These are phyloP conservation scores for Coemansia sp. DNA, from an alignment of 192 early-diverging fungal species.

Conservation along the genomic window DNA sequence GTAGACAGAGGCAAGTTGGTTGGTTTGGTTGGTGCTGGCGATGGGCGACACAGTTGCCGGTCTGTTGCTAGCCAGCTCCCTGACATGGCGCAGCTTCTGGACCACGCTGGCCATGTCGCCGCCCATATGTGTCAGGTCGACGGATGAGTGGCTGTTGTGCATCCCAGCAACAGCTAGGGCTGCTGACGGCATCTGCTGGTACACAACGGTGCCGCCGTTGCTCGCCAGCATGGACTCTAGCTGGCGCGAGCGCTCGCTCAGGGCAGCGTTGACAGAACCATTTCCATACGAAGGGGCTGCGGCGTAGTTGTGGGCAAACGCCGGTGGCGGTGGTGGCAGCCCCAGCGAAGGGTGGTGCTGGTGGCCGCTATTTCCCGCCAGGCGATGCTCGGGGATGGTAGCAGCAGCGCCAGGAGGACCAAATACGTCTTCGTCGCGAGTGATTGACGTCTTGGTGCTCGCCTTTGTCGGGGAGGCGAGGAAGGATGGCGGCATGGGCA, in stretches of 20 bases:
- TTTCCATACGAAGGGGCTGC: slow-evolving; percentile 6
- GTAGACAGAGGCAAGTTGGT: slow-evolving; percentile 37
- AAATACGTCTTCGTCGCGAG: slow-evolving; percentile 47
- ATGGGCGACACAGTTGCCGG: slow-evolving; percentile 24
- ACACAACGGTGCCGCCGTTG: slow-evolving; percentile 1
- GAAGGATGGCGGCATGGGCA: slow-evolving; percentile 47
- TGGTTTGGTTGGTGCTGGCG: slow-evolving; percentile 1
- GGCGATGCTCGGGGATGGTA: slow-evolving; percentile 3
- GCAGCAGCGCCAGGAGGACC: background rate
- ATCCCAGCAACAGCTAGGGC: background rate
- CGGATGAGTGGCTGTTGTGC: slow-evolving; percentile 21
- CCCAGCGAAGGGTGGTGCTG: slow-evolving; percentile 8
- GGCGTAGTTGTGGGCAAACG: background rate
- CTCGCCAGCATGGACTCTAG: slow-evolving; percentile 31
- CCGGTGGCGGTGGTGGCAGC: background rate
- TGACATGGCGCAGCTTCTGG: slow-evolving; percentile 47
- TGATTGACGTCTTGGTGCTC: background rate
- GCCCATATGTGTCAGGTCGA: slow-evolving; percentile 22
- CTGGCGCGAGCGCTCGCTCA: slow-evolving; percentile 44
- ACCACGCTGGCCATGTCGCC: slow-evolving; percentile 33
- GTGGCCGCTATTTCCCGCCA: slow-evolving; percentile 3
- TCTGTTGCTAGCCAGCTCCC: slow-evolving; percentile 32
- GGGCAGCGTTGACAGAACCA: slow-evolving; percentile 11
- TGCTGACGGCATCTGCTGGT: background rate
- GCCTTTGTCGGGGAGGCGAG: slow-evolving; percentile 24